Percentiles rank a stretch among this genome's conserved stretches.
Conservation (phyloP, 129 eudicot species). For the Logfia minima region DNA sequence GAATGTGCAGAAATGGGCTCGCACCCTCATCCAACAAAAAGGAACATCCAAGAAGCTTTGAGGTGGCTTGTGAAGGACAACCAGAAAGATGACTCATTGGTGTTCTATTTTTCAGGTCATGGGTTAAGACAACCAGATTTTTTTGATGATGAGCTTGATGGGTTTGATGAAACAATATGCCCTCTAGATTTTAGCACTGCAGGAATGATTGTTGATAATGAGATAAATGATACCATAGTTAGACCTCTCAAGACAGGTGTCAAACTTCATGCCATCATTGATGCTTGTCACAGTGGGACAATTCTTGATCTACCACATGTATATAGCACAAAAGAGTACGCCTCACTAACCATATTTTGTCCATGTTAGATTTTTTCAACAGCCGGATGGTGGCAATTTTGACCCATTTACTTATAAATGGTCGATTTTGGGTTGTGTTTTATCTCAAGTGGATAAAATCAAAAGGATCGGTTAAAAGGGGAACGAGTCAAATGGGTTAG, state of each 20-base stretch:
- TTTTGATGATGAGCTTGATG: constrained; percentile 62
- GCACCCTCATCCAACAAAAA: constrained; percentile 55
- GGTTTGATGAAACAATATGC: constrained; percentile 69
- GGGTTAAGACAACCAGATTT: constrained; percentile 63
- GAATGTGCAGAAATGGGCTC: constrained; percentile 47
- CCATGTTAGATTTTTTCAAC: background rate
- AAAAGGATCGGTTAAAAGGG: background rate
- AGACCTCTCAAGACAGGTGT: constrained; percentile 61
- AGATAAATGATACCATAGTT: constrained; percentile 61
- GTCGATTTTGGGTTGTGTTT: background rate
- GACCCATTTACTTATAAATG: background rate
- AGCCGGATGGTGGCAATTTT: background rate
- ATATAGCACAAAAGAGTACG: constrained; percentile 48
- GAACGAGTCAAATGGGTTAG: background rate
- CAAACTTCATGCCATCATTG: constrained; percentile 74
- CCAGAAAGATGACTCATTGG: constrained; percentile 65
- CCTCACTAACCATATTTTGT: background rate
- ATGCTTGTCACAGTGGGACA: constrained; percentile 86
- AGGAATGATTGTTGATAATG: constrained; percentile 66
- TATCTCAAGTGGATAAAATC: background rate
- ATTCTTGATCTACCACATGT: constrained; percentile 59
- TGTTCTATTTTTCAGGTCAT: constrained; percentile 81
- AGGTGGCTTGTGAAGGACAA: constrained; percentile 64
- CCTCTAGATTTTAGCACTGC: constrained; percentile 63
- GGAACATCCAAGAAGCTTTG: constrained; percentile 63